A percentile compares a stretch with the other conserved stretches of the same genome.
phyloP scores from a whole-genome alignment of 2,329 filamentous ascomycete species.

The Calonectria leucothoes region DNA sequence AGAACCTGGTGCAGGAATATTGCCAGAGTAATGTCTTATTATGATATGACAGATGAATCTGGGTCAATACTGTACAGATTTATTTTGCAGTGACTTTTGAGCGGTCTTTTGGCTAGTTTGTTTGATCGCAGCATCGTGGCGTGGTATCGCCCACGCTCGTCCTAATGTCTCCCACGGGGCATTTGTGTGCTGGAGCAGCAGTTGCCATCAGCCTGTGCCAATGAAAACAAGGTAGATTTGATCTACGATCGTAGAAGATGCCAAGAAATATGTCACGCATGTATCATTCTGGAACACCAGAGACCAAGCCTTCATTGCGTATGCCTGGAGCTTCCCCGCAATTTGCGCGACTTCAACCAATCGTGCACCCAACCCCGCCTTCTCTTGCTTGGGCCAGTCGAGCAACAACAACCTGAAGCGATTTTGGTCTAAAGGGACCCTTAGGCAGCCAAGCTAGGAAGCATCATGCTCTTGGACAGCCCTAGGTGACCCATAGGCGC shows the following conservation, averaged over 20 bases:
- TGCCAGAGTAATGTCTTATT: neutral
- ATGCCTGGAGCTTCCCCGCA: neutral
- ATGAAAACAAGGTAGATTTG: no score
- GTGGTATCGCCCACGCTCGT: no score
- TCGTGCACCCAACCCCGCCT: neutral
- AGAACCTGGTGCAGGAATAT: no score
- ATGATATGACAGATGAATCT: neutral
- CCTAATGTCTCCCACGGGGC: no score
- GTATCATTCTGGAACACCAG: no score
- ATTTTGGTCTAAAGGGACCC: neutral
- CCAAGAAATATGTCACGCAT: no score
- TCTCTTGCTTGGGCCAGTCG: neutral
- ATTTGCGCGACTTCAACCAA: neutral
- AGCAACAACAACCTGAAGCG: neutral
- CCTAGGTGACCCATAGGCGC: neutral
- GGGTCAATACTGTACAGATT: neutral
- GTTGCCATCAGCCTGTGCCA: no score
- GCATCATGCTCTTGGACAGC: neutral
- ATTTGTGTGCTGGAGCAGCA: no score
- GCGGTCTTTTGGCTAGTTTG: neutral
- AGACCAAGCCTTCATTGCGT: no score
- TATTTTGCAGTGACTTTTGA: neutral
- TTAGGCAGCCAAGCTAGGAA: neutral
- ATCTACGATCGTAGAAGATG: no score
- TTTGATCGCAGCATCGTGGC: no score